These are phyloP conservation scores for Coprinellus micaceus DNA, from an alignment of 768 basidiomycete genomes.

Conservation along the genomic window DNA sequence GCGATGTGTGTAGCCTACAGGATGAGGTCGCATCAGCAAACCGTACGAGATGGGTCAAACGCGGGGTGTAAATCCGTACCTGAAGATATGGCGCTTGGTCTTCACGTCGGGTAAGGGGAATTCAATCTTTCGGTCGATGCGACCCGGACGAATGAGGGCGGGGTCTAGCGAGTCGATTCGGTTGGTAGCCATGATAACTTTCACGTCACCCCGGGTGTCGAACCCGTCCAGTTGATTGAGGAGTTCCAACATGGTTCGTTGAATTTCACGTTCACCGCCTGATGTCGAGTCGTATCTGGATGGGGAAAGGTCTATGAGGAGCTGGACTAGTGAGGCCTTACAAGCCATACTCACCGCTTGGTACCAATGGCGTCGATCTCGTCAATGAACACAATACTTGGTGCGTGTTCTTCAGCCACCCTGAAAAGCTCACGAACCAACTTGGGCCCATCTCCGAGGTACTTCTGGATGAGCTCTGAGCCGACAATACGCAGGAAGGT, in stretches of 20 bases:
- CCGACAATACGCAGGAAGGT: slow-evolving; percentile 98
- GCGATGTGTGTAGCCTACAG: slow-evolving; percentile 79
- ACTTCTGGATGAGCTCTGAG: slow-evolving; percentile 98
- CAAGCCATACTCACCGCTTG: slow-evolving; percentile 63
- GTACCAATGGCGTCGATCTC: slow-evolving; percentile 99
- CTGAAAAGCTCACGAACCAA: slow-evolving; percentile 96
- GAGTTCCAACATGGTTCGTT: slow-evolving; percentile 97
- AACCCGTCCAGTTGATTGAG: slow-evolving; percentile 99
- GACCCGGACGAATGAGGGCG: slow-evolving; percentile 95
- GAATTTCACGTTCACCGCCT: slow-evolving; percentile 98
- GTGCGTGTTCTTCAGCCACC: slow-evolving; percentile 95
- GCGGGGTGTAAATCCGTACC: slow-evolving; percentile 37
- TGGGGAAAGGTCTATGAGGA: slow-evolving; percentile 10
- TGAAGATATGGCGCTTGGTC: slow-evolving; percentile 98
- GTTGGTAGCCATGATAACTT: slow-evolving; percentile 99
- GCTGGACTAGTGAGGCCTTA: background rate
- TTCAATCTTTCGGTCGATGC: slow-evolving; percentile 98
- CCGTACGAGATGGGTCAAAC: too few relatives aligned
- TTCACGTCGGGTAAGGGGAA: slow-evolving; percentile 97
- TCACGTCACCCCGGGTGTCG: slow-evolving; percentile 98
- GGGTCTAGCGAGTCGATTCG: slow-evolving; percentile 96
- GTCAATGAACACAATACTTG: slow-evolving; percentile 98
- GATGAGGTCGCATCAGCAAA: too few relatives aligned
- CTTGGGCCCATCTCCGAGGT: slow-evolving; percentile 97
- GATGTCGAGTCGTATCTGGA: slow-evolving; percentile 94